Conservation (phyloP, 257 asterid genomes). For the Voacanga thouarsii region DNA sequence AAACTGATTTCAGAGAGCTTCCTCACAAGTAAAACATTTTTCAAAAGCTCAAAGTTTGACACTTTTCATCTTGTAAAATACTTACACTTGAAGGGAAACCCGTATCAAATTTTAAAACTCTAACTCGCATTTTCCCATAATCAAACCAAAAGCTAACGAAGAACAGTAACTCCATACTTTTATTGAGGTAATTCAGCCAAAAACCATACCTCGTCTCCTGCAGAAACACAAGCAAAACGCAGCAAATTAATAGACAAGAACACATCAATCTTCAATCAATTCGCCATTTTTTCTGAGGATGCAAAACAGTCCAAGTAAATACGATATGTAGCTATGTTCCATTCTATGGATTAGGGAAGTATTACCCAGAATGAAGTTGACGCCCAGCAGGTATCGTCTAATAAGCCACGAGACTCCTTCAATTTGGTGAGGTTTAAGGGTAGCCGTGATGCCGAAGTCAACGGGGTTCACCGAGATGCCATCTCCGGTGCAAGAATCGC, state of each 20-base stretch:
- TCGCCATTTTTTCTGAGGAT: background rate
- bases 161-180: background rate
- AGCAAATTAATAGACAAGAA: conserved; percentile 1
- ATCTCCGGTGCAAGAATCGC: conserved; percentile 38
- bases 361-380: conserved; percentile 86
- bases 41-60: background rate
- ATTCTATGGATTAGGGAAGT: background rate
- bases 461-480: conserved; percentile 26
- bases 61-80: background rate
- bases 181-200: background rate
- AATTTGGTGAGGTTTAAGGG: conserved; percentile 79
- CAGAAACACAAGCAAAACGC: conserved; percentile 19
- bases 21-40: background rate
- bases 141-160: background rate
- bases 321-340: background rate
- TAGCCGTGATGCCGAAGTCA: conserved; percentile 53
- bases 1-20: background rate
- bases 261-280: background rate
- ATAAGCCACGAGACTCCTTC: conserved; percentile 91
- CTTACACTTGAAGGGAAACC: background rate
- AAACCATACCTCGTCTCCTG: conserved; percentile 92
- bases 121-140: background rate
- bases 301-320: background rate
- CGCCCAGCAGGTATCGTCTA: conserved; percentile 71
- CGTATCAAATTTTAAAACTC: background rate